Base-by-base conservation (phyloP, 495 filamentous ascomycete species). In the Lepidopterella palustris region DNA sequence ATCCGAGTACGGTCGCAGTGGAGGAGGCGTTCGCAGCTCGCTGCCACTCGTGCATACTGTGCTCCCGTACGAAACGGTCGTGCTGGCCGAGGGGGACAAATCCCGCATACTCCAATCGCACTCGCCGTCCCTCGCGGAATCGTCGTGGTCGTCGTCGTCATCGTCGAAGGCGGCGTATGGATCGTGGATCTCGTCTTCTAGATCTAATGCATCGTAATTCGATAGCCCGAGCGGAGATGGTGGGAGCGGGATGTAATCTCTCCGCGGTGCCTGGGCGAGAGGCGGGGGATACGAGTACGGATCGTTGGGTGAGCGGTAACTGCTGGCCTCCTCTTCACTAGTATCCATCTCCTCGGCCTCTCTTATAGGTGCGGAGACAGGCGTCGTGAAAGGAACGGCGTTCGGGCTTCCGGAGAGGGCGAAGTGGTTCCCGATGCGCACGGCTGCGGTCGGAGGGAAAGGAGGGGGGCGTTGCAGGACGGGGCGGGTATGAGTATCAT, bases 201-300 rank as follows among this genome's bases (percentile, higher is more conserved):
- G 61, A 53, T 80, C 78, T 26, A 80, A 70, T 2, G 72, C 74
- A 60, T 78, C 78, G 62, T 80, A 80, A 59, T 78, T 76, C 11
- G 75, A 77, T 2, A 75, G 64, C 3, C 72, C 72, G 23, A 77
- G 66, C 25, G 76, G 76, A 5, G 72, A 75, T 5, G 74, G 74
- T 23, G 72, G 70, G 3, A 74, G 62, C 2, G 66, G 68, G 5
- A 69, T 13, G 21, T 71, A 65, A n/a, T 52, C 27, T 15, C 54
- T 35, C 23, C 65, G 58, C 15, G 55, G 64, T 0, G 56, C 8
- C 32, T 53, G 51, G 2, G 66, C 45, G n/a, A 63, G 47, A 25
- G 51, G 61, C 29, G 57, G 55, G 42, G 32, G 24, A 23, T 49
- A 58, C 29, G 35, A 58, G 45, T 65, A 61, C 18, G 48, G 58